Percentiles rank a stretch among this genome's conserved stretches.
These are phyloP conservation scores for Canavalia ensiformis DNA, from an alignment of 306 rosid genomes.

Conservation along the genomic window DNA sequence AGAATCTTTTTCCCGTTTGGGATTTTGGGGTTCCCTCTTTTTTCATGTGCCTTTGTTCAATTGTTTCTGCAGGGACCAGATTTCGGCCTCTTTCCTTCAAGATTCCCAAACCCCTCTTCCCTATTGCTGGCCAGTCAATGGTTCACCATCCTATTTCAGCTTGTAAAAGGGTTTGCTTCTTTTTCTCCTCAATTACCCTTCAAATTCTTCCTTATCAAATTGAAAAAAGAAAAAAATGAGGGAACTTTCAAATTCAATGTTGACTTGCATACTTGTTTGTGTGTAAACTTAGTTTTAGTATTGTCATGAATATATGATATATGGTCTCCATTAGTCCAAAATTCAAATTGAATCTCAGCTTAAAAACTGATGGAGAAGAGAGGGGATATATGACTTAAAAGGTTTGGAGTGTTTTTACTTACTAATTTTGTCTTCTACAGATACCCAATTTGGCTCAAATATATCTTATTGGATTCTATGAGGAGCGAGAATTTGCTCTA, in stretches of 20 bases:
- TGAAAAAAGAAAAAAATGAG: constrained; percentile 12
- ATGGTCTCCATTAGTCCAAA: constrained; percentile 20
- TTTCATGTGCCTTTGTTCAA: constrained; percentile 16
- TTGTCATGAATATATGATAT: background rate
- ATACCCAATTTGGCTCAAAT: constrained; percentile 92
- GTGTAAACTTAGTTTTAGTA: background rate
- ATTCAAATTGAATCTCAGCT: constrained; percentile 9
- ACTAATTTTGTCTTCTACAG: constrained; percentile 52
- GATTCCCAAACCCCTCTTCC: constrained; percentile 96
- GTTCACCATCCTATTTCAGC: constrained; percentile 95
- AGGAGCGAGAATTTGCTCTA: constrained; percentile 93
- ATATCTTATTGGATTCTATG: constrained; percentile 86
- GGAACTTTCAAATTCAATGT: constrained; percentile 41
- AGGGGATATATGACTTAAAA: constrained; percentile 17
- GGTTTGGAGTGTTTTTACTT: constrained; percentile 13
- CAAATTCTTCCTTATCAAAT: constrained; percentile 9
- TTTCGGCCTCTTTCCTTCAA: constrained; percentile 98
- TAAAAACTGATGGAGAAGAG: constrained; percentile 36
- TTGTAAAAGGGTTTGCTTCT: constrained; percentile 80
- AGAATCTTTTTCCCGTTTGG: constrained; percentile 6
- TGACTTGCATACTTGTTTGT: constrained; percentile 30
- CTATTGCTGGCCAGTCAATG: constrained; percentile 97
- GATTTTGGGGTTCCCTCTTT: constrained; percentile 35
- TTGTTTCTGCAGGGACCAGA: constrained; percentile 78
- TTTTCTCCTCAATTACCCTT: constrained; percentile 28